These are phyloP conservation scores for Mycena alexandri DNA, from an alignment of 768 basidiomycete genomes.

Conservation along the genomic window DNA sequence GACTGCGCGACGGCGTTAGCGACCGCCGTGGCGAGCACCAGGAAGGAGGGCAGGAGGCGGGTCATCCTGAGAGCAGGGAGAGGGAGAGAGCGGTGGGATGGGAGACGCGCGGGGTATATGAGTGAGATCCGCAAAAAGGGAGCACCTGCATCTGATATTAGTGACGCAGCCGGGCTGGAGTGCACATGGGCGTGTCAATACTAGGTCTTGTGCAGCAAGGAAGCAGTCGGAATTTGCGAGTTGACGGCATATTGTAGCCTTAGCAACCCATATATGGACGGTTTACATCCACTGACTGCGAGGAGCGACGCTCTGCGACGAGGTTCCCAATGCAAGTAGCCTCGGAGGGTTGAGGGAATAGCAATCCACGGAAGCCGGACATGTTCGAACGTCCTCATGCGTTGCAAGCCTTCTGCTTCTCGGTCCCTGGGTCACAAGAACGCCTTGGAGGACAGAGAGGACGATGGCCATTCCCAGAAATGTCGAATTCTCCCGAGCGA, in stretches of 20 bases:
- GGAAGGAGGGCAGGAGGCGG: conserved; percentile 31
- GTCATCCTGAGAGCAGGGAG: conserved; percentile 22
- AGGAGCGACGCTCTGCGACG: neutral
- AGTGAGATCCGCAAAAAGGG: neutral
- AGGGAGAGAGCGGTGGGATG: neutral
- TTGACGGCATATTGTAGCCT: neutral
- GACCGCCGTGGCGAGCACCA: conserved; percentile 29
- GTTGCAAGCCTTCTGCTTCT: too few species aligned
- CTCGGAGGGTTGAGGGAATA: neutral
- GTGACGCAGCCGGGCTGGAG: conserved; percentile 9
- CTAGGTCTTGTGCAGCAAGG: neutral
- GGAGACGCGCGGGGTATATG: conserved; percentile 3
- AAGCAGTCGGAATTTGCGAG: neutral
- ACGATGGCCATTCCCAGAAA: too few species aligned
- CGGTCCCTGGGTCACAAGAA: too few species aligned
- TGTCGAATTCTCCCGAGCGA: too few species aligned
- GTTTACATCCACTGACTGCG: too few species aligned
- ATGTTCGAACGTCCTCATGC: too few species aligned
- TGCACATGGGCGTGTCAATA: conserved; percentile 16
- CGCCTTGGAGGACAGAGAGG: too few species aligned
- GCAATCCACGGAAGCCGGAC: too few species aligned
- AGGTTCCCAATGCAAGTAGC: neutral
- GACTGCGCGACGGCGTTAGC: conserved; percentile 44
- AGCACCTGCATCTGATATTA: conserved; percentile 18
- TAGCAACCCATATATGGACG: conserved; percentile 5